Conservation (phyloP, 1,139 yeast genomes). For the Protomyces gravidus region DNA sequence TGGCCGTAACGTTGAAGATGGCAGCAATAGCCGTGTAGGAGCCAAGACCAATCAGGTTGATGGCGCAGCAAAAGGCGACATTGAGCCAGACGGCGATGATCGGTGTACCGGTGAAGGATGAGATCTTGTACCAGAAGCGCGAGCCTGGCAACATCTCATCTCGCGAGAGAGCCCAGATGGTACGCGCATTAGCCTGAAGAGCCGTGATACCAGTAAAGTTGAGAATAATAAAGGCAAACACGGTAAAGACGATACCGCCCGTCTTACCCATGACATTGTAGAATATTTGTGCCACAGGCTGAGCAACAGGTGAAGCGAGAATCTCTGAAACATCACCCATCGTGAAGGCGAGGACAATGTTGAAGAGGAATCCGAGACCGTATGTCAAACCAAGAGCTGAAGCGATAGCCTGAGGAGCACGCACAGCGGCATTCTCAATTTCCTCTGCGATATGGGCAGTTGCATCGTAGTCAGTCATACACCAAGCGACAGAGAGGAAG, state of each 20-base stretch:
- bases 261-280: slow-evolving; percentile 61
- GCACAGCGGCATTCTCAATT: slow-evolving; percentile 58
- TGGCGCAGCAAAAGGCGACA: slow-evolving; percentile 26
- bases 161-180: slow-evolving; percentile 81
- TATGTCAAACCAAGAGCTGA: slow-evolving; percentile 53
- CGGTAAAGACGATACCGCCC: slow-evolving; percentile 51
- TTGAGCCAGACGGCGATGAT: slow-evolving; percentile 30
- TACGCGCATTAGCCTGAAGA: slow-evolving; percentile 78
- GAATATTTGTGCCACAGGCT: slow-evolving; percentile 55
- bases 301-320: slow-evolving; percentile 22
- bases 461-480: slow-evolving; percentile 54
- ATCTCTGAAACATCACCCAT: slow-evolving; percentile 28
- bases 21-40: slow-evolving; percentile 61
- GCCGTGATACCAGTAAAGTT: slow-evolving; percentile 62
- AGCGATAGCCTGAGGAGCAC: slow-evolving; percentile 65
- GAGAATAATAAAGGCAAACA: slow-evolving; percentile 38
- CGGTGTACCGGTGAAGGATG: slow-evolving; percentile 28
- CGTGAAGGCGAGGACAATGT: slow-evolving; percentile 44
- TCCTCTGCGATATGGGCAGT: slow-evolving; percentile 70
- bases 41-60: slow-evolving; percentile 55
- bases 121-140: slow-evolving; percentile 32
- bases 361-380: slow-evolving; percentile 40
- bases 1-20: slow-evolving; percentile 54
- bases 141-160: slow-evolving; percentile 80
- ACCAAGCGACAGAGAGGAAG: slow-evolving; percentile 57